Base-by-base conservation (phyloP, 2,329 filamentous ascomycete species). In the Ophiostoma sp. region DNA sequence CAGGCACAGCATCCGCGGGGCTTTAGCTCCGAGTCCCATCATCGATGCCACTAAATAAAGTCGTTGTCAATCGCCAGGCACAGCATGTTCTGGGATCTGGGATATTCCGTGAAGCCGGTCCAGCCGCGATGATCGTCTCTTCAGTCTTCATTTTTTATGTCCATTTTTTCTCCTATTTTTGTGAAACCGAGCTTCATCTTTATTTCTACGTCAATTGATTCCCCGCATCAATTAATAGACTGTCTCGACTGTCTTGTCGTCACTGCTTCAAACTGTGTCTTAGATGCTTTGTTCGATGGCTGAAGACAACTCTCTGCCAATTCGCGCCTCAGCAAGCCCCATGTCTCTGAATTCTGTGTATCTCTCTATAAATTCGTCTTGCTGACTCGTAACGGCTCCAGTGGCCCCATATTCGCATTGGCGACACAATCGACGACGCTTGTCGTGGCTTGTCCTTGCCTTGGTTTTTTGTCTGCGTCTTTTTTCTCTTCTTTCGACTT, bases 11-110 rank as follows among this genome's bases (percentile, higher is more conserved):
- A 11, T 15, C 15, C 59, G 59, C 59, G 59, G 59, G 59, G 59
- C 59, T 42, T 64, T 64, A 64, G 59, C 59, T 64, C 59, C 59
- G 59, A 64, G 59, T 64, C 59, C 59, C 33, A 33, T 42, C 59
- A 42, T 64, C n/a, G 33, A 25, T 39, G 59, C 59, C 59, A 64
- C 59, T 22, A 42, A 64, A 15, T 42, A 64, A 63, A 64, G 59
- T 64, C 59, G 59, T 22, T 33, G 19, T 22, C 19, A 52, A 22
- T n/a, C 48, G 22, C 50, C n/a, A 66, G 61, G 61, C 36, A 66
- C 61, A 11, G 17, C 31, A 8, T 8, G n/a, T 28, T 15, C 19
- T 63, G 28, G 55, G 28, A 59, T 36, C 22, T 45, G 61, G 36
- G 36, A 28, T 45, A 19, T n/a, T 45, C 61, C 61, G 22, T 28